Conservation (phyloP, 495 filamentous ascomycete genomes). For the Massariosphaeria phaeospora region DNA sequence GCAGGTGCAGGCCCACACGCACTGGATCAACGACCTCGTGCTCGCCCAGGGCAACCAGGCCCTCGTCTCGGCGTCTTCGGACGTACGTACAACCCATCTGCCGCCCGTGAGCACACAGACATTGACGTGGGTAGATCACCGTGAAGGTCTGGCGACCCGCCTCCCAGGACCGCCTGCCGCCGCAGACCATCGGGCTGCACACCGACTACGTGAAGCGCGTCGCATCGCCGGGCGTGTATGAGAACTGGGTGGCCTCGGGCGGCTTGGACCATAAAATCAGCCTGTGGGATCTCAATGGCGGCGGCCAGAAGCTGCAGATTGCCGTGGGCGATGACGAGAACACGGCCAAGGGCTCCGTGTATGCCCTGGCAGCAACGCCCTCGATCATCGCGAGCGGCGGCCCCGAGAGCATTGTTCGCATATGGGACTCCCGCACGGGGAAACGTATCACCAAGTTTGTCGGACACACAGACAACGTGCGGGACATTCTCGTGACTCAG, state of each 20-base stretch:
- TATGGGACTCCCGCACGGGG: slow-evolving; percentile 90
- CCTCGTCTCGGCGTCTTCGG: slow-evolving; percentile 89
- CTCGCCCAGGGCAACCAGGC: slow-evolving; percentile 76
- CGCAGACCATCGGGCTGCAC: slow-evolving; percentile 84
- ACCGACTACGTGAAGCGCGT: slow-evolving; percentile 94
- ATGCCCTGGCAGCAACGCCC: slow-evolving; percentile 72
- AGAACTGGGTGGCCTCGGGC: slow-evolving; percentile 93
- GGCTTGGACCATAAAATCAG: slow-evolving; percentile 88
- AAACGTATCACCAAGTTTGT: slow-evolving; percentile 93
- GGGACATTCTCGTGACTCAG: slow-evolving; percentile 82
- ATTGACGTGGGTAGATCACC: too few relatives aligned
- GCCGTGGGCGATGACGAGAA: slow-evolving; percentile 72
- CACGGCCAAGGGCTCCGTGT: slow-evolving; percentile 88
- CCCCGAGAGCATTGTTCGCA: slow-evolving; percentile 83
- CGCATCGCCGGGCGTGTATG: slow-evolving; percentile 64
- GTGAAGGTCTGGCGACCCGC: slow-evolving; percentile 94
- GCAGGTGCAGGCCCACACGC: slow-evolving; percentile 95
- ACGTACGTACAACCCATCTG: too few relatives aligned
- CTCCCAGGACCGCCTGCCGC: slow-evolving; percentile 58
- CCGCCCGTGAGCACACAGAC: too few relatives aligned
- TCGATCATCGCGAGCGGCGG: slow-evolving; percentile 85
- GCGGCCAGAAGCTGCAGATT: slow-evolving; percentile 78
- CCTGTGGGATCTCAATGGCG: slow-evolving; percentile 88
- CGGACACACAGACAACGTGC: slow-evolving; percentile 94
- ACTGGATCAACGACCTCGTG: slow-evolving; percentile 98